Conservation (phyloP, 768 basidiomycete genomes). For the Vararia minispora region DNA sequence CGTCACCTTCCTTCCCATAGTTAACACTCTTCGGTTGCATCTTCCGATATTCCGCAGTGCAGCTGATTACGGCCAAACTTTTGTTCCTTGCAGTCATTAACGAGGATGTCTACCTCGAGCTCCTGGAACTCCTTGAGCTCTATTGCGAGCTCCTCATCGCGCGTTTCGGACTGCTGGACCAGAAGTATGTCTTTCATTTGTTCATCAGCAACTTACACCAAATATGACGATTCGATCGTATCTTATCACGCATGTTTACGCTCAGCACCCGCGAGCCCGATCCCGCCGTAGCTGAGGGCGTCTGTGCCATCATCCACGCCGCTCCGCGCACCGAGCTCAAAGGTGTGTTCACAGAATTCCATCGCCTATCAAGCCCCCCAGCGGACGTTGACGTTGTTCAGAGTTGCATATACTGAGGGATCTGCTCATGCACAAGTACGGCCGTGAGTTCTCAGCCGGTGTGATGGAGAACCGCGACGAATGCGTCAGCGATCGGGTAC, state of each 20-base stretch:
- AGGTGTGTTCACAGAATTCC: constrained; percentile 30
- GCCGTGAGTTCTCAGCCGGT: constrained; percentile 78
- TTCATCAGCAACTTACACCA: neutral
- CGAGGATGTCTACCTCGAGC: constrained; percentile 76
- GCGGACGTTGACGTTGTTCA: constrained; percentile 19
- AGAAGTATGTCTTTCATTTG: constrained; percentile 38
- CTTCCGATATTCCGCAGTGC: no score
- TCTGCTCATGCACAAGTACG: constrained; percentile 92
- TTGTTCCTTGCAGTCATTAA: constrained; percentile 48
- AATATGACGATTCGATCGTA: neutral
- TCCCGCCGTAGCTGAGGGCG: constrained; percentile 75
- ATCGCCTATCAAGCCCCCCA: neutral
- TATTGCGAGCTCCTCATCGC: constrained; percentile 92
- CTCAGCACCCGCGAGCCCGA: constrained; percentile 74
- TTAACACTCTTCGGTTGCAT: constrained; percentile 7
- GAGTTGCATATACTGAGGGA: constrained; percentile 88
- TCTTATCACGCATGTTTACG: no score
- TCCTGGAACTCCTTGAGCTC: constrained; percentile 86
- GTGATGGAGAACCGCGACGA: constrained; percentile 78
- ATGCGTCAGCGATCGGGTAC: constrained; percentile 77
- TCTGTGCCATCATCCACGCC: constrained; percentile 81
- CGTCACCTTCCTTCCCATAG: constrained; percentile 22
- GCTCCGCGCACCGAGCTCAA: constrained; percentile 88
- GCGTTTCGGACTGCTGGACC: constrained; percentile 85
- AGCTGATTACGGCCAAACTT: neutral